These are phyloP conservation scores for Ophiognomonia clavigignenti-juglandacearum DNA, from an alignment of 2,329 filamentous ascomycete genomes.

Conservation along the genomic window DNA sequence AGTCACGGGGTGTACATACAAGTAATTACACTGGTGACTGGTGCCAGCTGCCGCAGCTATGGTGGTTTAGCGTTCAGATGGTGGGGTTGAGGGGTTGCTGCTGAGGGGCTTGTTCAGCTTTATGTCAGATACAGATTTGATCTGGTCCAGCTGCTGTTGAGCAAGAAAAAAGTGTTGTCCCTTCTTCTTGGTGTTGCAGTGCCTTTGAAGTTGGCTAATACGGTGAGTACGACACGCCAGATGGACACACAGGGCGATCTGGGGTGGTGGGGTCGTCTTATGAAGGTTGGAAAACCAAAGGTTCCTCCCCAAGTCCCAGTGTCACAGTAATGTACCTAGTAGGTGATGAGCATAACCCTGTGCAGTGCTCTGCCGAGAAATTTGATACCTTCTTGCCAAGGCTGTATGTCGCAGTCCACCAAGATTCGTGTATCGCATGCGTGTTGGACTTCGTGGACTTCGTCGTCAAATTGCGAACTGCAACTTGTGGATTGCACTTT, in stretches of 20 bases:
- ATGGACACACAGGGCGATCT: neutral
- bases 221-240: too few relatives aligned
- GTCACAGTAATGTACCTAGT: neutral
- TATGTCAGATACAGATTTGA: too few relatives aligned
- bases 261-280: too few relatives aligned
- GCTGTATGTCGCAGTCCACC: conserved; percentile 6
- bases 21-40: too few relatives aligned
- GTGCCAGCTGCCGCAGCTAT: too few relatives aligned
- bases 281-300: neutral
- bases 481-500: neutral
- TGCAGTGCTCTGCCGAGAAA: conserved; percentile 14
- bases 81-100: too few relatives aligned
- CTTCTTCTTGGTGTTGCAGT: neutral
- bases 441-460: neutral
- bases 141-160: too few relatives aligned
- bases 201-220: neutral
- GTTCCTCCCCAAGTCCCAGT: neutral
- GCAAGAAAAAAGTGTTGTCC: too few relatives aligned
- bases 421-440: conserved; percentile 6
- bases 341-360: neutral
- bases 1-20: too few relatives aligned
- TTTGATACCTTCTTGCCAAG: conserved; percentile 13
- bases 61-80: too few relatives aligned
- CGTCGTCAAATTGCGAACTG: neutral
- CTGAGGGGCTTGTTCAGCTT: too few relatives aligned